phyloP scores from a whole-genome alignment of 1,284 basidiomycete genomes.

The Trichosporon sp. region DNA sequence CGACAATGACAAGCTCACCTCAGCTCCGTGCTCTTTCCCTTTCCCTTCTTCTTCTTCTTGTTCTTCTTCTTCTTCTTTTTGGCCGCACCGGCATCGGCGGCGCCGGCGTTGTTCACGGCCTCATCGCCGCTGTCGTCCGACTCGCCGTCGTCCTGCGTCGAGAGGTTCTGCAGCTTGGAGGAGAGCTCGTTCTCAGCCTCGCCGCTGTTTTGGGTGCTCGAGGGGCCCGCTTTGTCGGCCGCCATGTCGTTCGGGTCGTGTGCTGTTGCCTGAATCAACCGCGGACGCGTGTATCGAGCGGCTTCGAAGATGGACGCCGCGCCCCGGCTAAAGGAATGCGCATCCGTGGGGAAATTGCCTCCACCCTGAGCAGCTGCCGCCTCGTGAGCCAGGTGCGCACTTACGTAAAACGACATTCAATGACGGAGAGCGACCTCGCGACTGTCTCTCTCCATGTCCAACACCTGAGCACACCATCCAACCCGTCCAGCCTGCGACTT shows the following conservation, averaged over 20 bases:
- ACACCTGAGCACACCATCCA: not conserved
- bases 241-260: slow-evolving; percentile 7
- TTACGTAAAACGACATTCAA: slow-evolving; percentile 2
- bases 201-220: not conserved
- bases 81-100: slow-evolving; percentile 18
- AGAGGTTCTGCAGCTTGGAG: slow-evolving; percentile 13
- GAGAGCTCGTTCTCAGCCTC: slow-evolving; percentile 9
- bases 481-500: slow-evolving; percentile 1
- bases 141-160: slow-evolving; percentile 5
- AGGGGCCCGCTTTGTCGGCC: slow-evolving; percentile 5
- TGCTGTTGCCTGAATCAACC: not conserved
- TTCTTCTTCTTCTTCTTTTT: slow-evolving; percentile 28
- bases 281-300: not conserved
- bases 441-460: not conserved
- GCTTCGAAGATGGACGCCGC: slow-evolving; percentile 3
- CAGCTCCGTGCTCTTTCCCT: slow-evolving; percentile 33
- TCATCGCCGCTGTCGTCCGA: slow-evolving; percentile 14
- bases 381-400: not conserved
- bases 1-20: not conserved
- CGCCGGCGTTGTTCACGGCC: slow-evolving; percentile 12
- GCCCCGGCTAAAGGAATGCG: not conserved
- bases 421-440: not conserved
- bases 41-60: slow-evolving; percentile 35
- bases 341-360: slow-evolving; percentile 3
- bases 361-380: not conserved